A percentile compares a stretch with the other conserved stretches of the same genome.
Conservation (phyloP, 2,329 filamentous ascomycete genomes). For the Penicillium sp. region DNA sequence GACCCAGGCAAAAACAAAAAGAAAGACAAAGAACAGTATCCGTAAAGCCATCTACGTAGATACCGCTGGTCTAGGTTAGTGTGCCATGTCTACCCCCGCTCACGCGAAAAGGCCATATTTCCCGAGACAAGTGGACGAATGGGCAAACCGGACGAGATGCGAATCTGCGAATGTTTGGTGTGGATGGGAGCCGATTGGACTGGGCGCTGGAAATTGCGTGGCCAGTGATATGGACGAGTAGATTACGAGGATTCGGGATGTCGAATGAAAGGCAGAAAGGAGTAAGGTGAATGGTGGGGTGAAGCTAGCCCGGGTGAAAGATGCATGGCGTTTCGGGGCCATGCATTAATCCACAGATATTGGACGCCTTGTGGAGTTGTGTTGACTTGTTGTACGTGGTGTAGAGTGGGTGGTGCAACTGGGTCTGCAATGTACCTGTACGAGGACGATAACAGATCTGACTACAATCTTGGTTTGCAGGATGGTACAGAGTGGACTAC, state of each 20-base stretch:
- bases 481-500: too few species aligned
- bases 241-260: background rate
- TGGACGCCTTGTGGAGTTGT: background rate
- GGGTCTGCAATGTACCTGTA: background rate
- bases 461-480: background rate
- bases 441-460: slow-evolving; percentile 2
- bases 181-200: slow-evolving; percentile 11
- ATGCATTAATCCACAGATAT: background rate
- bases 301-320: background rate
- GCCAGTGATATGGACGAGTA: background rate
- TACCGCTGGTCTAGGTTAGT: background rate
- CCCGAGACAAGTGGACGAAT: background rate
- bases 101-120: background rate
- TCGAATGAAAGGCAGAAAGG: background rate
- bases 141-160: background rate
- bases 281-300: slow-evolving; percentile 2
- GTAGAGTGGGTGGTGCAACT: background rate
- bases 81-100: background rate
- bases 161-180: background rate
- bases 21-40: background rate
- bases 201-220: slow-evolving; percentile 1
- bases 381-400: background rate
- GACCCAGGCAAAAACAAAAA: background rate
- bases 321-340: slow-evolving; percentile 1
- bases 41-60: background rate